These are phyloP conservation scores for Penicillium maclennaniae DNA, from an alignment of 495 filamentous ascomycete species.

Conservation along the genomic window DNA sequence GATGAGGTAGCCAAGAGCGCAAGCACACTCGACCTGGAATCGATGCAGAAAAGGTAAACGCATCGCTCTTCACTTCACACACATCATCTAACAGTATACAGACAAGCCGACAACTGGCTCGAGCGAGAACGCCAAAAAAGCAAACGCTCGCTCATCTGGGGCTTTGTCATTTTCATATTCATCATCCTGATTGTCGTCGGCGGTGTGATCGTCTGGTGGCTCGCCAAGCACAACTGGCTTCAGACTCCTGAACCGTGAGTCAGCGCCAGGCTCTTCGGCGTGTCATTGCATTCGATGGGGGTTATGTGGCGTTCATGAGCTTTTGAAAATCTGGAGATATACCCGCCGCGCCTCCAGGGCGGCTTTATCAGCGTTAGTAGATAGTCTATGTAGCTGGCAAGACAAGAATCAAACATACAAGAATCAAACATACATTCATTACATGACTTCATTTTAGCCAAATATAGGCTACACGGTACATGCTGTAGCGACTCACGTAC, in stretches of 20 bases:
- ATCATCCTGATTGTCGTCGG: conserved; percentile 26
- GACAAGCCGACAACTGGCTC: conserved; percentile 33
- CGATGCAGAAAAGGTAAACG: conserved; percentile 12
- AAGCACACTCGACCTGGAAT: conserved; percentile 8
- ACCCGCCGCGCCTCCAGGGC: conserved; percentile 26
- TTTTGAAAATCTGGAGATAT: conserved; percentile 20
- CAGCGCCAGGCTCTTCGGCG: no score
- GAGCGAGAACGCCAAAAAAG: conserved; percentile 31
- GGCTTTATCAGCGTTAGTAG: conserved; percentile 7
- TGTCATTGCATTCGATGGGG: background rate
- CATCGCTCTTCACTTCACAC: background rate
- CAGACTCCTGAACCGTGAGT: conserved; percentile 16
- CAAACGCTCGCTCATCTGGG: conserved; percentile 30
- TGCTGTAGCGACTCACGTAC: no score
- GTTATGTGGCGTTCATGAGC: background rate
- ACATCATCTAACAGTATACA: conserved; percentile 7
- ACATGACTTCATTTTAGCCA: no score
- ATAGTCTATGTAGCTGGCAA: background rate
- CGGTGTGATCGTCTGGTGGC: conserved; percentile 37
- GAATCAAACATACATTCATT: no score
- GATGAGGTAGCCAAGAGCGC: conserved; percentile 34
- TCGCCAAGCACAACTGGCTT: conserved; percentile 40
- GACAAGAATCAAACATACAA: no score
- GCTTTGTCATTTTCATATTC: conserved; percentile 31
- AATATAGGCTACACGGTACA: no score